Evolutionary conservation across 1,139 yeast species (phyloP), one percentile per base, ranked within the genome.

Genomic region (Saccharomyces hybrid): DNA sequence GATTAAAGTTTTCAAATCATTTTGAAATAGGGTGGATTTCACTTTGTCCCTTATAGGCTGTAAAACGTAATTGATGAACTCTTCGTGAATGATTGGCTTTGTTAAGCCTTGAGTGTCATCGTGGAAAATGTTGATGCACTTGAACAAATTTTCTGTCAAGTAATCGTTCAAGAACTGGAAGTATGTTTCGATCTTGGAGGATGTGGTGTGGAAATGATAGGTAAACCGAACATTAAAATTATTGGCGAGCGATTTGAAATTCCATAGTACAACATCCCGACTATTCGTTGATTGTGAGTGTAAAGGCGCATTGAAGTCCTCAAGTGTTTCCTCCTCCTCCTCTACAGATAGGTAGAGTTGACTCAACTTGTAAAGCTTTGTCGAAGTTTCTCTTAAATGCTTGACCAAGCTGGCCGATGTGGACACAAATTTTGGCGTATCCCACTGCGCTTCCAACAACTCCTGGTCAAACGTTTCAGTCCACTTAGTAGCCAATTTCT

Each of bases 161-260:
- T 66, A 71, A 24, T 73, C 67, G 60, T 73, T 77, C 0, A 88
- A 84, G 54, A 78, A 76, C 64, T 78, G 86, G 57, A 77, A 80
- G 65, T 81, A 87, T 7, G 72, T 73, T 44, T 75, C 78, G 42
- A 81, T 73, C 46, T 21, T 48, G 21, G 57, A 56, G 27, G 60
- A 55, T 7, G 64, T 54, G n/a, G 69, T 64, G 55, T 81, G 82
- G 69, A 91, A 91, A 70, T 91, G 96, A 70, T 78, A 91, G 48
- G 79, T 76, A 66, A 90, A 88, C 55, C 93, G 78, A 12, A 80
- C 68, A 26, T 74, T 75, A 55, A 88, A 78, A 7, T 86, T 84
- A 47, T 77, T 74, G 0, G 86, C 73, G 31, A 89, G 70, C 0
- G 78, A 68, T 34, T 78, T 78, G 51, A 87, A 75, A 1, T 84